Percentiles rank a stretch among this genome's conserved stretches.
Conservation (phyloP, 2,329 filamentous ascomycete genomes). For the Neofusicoccum parvum region DNA sequence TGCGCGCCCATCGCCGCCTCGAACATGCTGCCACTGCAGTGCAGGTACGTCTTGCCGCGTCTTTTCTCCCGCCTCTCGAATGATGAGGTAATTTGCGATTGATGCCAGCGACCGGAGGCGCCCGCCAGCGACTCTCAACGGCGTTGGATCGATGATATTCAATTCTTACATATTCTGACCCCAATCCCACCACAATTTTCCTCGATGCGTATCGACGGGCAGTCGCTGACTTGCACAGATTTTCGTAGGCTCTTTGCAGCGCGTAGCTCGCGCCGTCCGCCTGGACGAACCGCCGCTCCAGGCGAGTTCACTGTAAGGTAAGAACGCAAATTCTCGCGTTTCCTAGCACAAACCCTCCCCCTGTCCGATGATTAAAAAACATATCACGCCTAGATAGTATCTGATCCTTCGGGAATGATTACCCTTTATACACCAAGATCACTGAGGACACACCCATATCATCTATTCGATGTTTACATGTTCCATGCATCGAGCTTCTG, state of each 20-base stretch:
- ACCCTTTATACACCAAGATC: conserved; percentile 65
- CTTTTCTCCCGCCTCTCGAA: conserved; percentile 38
- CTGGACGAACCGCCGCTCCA: neutral
- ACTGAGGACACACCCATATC: conserved; percentile 54
- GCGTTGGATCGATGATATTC: conserved; percentile 77
- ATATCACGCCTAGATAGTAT: conserved; percentile 68
- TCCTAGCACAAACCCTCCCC: conserved; percentile 20
- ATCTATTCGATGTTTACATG: neutral
- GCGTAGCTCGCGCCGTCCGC: neutral
- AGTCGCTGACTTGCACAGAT: conserved; percentile 16
- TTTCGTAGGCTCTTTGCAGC: neutral
- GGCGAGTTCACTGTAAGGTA: neutral
- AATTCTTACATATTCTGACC: conserved; percentile 99
- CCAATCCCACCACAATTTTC: conserved; percentile 27
- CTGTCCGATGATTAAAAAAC: conserved; percentile 66
- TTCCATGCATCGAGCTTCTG: neutral
- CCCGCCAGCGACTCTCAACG: conserved; percentile 90
- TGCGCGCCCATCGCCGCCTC: neutral
- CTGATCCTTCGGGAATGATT: conserved; percentile 62
- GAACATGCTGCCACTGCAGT: neutral
- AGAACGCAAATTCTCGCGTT: conserved; percentile 11
- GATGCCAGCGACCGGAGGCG: conserved; percentile 80
- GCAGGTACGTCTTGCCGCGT: conserved; percentile 4
- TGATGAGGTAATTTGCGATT: conserved; percentile 99
- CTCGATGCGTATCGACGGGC: neutral